phyloP scores from a whole-genome alignment of 352 stramenopile genomes.

The Phytophthora hibernalis region DNA sequence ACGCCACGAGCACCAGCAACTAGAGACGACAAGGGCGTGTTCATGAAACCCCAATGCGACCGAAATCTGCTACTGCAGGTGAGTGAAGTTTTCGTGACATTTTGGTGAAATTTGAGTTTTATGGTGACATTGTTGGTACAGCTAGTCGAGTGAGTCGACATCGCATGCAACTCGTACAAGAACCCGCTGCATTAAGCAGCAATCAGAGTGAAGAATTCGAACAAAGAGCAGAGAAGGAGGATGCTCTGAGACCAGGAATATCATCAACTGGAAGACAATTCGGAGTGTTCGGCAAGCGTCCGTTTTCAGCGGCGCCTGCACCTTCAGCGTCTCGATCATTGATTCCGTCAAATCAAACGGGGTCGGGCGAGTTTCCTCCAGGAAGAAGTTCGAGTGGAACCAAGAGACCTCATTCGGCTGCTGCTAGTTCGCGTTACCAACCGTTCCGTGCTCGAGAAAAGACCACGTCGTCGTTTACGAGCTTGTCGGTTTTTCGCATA shows the following conservation, averaged over 20 bases:
- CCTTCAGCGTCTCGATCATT: constrained; percentile 1
- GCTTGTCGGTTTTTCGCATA: constrained; percentile 22
- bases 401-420: constrained; percentile 39
- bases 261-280: neutral
- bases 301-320: constrained; percentile 31
- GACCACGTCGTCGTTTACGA: constrained; percentile 20
- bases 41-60: constrained; percentile 52
- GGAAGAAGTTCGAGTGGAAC: constrained; percentile 10
- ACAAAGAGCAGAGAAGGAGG: constrained; percentile 15
- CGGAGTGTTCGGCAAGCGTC: constrained; percentile 9
- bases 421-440: constrained; percentile 19
- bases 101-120: neutral
- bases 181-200: neutral
- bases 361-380: neutral
- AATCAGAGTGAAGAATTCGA: constrained; percentile 31
- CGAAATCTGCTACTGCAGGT: constrained; percentile 46
- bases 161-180: constrained; percentile 46
- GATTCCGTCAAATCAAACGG: constrained; percentile 8
- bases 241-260: constrained; percentile 15
- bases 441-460: constrained; percentile 23
- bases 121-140: neutral
- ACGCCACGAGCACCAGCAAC: constrained; percentile 17
- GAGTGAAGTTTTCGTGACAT: neutral
- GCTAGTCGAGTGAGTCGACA: constrained; percentile 47
- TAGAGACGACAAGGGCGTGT: constrained; percentile 26